Conservation (phyloP, 2,329 filamentous ascomycete species). For the Apiospora arundinis region DNA sequence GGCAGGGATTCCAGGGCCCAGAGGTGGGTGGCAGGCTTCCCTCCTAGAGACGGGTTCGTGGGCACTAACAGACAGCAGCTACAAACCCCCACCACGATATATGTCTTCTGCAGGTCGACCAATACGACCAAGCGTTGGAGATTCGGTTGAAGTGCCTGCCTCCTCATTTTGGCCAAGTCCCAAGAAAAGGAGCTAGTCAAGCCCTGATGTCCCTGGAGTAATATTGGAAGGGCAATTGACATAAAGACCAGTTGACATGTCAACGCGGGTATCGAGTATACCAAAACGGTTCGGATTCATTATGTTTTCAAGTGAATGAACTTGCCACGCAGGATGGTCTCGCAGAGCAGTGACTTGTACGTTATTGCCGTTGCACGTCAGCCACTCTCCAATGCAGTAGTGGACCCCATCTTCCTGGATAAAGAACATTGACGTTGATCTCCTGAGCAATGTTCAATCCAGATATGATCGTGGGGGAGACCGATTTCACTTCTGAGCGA, state of each 20-base stretch:
- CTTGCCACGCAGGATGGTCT: background rate
- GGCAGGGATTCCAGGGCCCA: background rate
- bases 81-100: constrained; percentile 2
- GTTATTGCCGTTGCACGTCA: background rate
- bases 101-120: constrained; percentile 7
- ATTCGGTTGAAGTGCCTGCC: background rate
- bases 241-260: constrained; percentile 7
- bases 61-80: background rate
- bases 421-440: background rate
- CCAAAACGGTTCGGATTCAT: background rate
- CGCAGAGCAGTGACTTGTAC: background rate
- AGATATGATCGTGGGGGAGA: background rate
- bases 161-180: background rate
- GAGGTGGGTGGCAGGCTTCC: background rate
- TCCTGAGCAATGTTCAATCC: background rate
- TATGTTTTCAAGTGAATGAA: background rate
- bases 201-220: background rate
- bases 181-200: background rate
- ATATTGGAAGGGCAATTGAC: background rate
- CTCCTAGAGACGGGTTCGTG: background rate
- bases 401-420: background rate
- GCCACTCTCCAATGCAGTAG: background rate
- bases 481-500: constrained; percentile 3
- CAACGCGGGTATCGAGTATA: constrained; percentile 8
- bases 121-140: background rate